Base-by-base conservation (phyloP, 176 grass and related monocot species). In the Tillandsia fasciculata region DNA sequence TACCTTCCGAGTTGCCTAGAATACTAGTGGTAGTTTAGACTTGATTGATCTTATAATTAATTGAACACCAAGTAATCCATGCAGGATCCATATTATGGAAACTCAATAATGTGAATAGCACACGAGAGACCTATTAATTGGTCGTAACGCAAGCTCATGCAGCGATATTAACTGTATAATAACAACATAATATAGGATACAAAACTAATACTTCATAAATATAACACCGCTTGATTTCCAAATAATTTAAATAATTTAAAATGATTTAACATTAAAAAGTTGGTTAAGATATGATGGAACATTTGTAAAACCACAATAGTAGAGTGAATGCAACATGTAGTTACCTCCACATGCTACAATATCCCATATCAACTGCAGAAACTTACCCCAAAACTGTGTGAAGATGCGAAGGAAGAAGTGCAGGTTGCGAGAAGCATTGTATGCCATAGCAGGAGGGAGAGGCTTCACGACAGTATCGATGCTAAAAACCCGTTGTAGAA, bases 321-420 rank as follows among this genome's bases (percentile, higher is more conserved):
- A 63, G 11, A 51, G 63, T 72, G 51, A 72, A 83, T 12, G 7
- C 70, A 10, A 14, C 64, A 24, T 49, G 18, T 12, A 3, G 29
- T 14, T 9, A 59, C 13, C 52, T 23, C 15, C 29, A 12, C 49
- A 10, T 23, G 63, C 81, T 76, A 64, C 64, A 23, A 81, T 81
- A 12, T 70, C 76, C 53, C 50, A 42, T 80, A 74, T 70, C 48
- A 71, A 29, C 2, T 47, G 13, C 28, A 57, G 49, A 70, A 82
- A 65, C 83, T 87, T 86, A 99, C 94, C 94, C 84, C 87, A 92
- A 73, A 99, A 93, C 78, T 93, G 89, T 11, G 94, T 99, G 82
- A 99, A 99, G 64, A 99, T 99, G 65, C 83, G 75, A 67, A 90
- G 74, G 72, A 99, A 93, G 58, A 99, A 93, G 53, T 90, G 87